Conservation (phyloP, 306 rosid species). For the Corylus heterophylla region DNA sequence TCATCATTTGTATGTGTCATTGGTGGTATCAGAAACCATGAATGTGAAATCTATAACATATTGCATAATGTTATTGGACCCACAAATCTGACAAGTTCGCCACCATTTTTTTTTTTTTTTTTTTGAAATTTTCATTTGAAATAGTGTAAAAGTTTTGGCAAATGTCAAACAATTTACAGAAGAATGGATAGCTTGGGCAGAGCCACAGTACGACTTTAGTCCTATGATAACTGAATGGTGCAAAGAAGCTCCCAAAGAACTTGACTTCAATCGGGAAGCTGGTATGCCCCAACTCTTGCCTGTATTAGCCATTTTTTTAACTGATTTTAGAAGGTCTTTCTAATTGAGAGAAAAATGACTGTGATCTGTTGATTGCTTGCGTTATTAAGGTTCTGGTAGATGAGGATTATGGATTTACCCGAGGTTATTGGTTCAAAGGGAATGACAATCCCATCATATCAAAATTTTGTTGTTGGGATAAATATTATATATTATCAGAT, state of each 20-base stretch:
- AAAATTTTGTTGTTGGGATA: not conserved
- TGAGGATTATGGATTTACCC: conserved; percentile 1
- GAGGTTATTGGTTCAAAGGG: conserved; percentile 1
- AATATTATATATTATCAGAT: not conserved
- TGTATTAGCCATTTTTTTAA: conserved; percentile 18
- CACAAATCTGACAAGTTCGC: not conserved
- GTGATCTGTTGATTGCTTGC: not conserved
- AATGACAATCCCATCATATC: not conserved
- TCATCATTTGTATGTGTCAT: not conserved
- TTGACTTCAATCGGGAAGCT: conserved; percentile 91
- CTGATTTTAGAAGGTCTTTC: conserved; percentile 3
- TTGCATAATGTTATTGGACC: not conserved
- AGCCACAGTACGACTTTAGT: conserved; percentile 88
- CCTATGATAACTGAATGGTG: conserved; percentile 99
- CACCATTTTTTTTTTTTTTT: not conserved
- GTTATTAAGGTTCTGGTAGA: not conserved
- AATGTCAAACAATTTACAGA: not conserved
- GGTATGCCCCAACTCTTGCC: conserved; percentile 50
- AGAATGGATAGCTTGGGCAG: conserved; percentile 95
- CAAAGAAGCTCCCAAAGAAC: conserved; percentile 99
- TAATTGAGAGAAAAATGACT: conserved; percentile 6
- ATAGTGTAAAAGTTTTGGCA: not conserved
- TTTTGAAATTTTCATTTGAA: not conserved
- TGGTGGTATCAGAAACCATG: not conserved
- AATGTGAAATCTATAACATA: not conserved